phyloP scores from a whole-genome alignment of 805 yeast species.

The fission yeast (Schizosaccharomyces pombe) region DNA sequence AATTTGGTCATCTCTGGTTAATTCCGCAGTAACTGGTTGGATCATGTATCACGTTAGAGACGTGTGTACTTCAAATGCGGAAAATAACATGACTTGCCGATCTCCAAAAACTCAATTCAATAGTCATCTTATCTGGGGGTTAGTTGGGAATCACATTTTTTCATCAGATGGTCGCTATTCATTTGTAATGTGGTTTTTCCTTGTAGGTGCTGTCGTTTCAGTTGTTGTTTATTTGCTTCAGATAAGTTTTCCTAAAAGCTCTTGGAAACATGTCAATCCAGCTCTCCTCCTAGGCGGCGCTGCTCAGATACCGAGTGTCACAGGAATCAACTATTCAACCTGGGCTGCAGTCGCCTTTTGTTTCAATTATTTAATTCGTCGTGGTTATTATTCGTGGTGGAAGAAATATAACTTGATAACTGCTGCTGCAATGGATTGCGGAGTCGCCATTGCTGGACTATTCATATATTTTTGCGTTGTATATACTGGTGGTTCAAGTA shows the following conservation, averaged over 20 bases:
- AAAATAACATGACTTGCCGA: too few species aligned
- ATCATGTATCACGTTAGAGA: too few species aligned
- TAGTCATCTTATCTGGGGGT: too few species aligned
- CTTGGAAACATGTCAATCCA: conserved; percentile 28
- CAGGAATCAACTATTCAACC: conserved; percentile 39
- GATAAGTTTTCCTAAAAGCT: conserved; percentile 18
- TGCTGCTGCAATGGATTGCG: conserved; percentile 43
- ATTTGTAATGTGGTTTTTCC: too few species aligned
- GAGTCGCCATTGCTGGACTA: conserved; percentile 39
- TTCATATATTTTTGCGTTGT: conserved; percentile 30
- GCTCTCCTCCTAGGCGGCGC: conserved; percentile 40
- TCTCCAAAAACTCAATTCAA: too few species aligned
- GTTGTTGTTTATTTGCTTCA: too few species aligned
- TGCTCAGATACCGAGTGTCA: conserved; percentile 48
- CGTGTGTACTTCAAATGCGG: too few species aligned
- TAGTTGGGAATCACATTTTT: too few species aligned
- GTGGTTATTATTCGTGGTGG: conserved; percentile 44
- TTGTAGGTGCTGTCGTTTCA: too few species aligned
- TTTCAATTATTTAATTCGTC: conserved; percentile 34
- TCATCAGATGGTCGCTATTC: too few species aligned
- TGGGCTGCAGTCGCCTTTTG: conserved; percentile 31
- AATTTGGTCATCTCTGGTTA: too few species aligned
- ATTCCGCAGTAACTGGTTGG: too few species aligned
- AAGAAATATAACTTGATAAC: conserved; percentile 47
- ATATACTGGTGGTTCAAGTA: conserved; percentile 20